Base-by-base conservation (phyloP, 768 basidiomycete species). In the Collybia nuda region DNA sequence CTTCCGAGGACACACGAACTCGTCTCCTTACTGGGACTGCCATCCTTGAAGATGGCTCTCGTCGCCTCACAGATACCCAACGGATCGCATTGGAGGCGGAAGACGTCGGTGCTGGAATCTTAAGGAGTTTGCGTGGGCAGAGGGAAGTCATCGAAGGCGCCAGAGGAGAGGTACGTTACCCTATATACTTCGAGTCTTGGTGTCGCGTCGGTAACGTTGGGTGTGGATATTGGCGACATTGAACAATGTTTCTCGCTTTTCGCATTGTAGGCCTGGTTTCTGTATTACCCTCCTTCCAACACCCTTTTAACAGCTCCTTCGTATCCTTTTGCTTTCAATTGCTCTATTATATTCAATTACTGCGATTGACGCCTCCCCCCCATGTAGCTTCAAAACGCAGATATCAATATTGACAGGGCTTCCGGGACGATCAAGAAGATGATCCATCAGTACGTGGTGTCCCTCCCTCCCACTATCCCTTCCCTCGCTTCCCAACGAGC, bases 71-170 rank as follows among this genome's bases (percentile, higher is more conserved):
- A 44, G 89, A 93, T 42, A 86, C 85, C 11, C 92, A 93, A 44
- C 74, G 93, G 6, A 75, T 97, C 23, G 95, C 94, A n/a, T 70
- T 97, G 28, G 93, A 97, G 75, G 89, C 94, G 5, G 95, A 97
- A 68, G 84, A 88, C 60, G 79, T 93, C 32, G 95, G 95, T 1
- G 87, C 91, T 4, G 93, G 93, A 58, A 96, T 97, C 56, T 60
- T 98, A 66, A 69, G 86, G 56, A 87, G 80, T 56, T 72, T 98
- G 61, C 72, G 90, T 50, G 78, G 79, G 0, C 95, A 98, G 72
- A 70, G 95, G 52, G 95, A 96, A 65, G 90, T 91, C 67, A 92
- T 98, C 50, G 89, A 93, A 71, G 88, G 91, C 61, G 78, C 93
- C 9, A 69, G 93, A 57, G 88, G 93, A 69, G 90, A 83, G 61